phyloP scores from a whole-genome alignment of 495 filamentous ascomycete genomes.

The Geoglossum glabrum region DNA sequence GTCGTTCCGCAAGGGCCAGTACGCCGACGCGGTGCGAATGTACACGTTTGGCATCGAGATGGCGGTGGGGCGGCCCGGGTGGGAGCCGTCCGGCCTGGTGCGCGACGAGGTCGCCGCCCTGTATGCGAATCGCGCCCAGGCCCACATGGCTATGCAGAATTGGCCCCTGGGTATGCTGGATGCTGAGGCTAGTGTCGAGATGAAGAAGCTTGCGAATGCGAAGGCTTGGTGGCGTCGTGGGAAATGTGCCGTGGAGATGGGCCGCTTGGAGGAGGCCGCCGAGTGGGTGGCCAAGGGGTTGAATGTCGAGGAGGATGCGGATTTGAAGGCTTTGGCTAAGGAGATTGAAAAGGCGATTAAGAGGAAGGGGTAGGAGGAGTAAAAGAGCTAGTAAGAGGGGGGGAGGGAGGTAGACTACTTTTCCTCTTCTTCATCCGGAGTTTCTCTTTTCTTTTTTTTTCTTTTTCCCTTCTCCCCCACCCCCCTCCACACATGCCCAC shows the following conservation, averaged over 20 bases:
- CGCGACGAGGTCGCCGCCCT: constrained; percentile 63
- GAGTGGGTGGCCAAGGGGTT: constrained; percentile 50
- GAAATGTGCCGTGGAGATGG: constrained; percentile 77
- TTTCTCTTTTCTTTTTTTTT: no score
- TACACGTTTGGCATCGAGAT: constrained; percentile 76
- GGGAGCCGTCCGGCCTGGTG: constrained; percentile 69
- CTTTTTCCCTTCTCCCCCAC: no score
- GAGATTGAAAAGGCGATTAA: constrained; percentile 25
- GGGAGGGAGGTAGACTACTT: no score
- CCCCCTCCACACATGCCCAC: no score
- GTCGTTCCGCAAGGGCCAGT: constrained; percentile 53
- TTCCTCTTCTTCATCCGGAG: no score
- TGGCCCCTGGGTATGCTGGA: constrained; percentile 75
- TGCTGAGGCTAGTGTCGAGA: constrained; percentile 74
- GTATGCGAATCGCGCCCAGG: constrained; percentile 78
- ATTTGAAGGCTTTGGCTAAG: constrained; percentile 35
- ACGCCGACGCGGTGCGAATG: constrained; percentile 55
- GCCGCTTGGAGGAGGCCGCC: constrained; percentile 59
- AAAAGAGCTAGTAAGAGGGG: no score
- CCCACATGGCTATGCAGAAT: constrained; percentile 52
- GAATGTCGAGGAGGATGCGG: constrained; percentile 62
- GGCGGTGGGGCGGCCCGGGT: constrained; percentile 59
- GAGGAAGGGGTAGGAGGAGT: no score
- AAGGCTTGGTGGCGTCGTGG: constrained; percentile 88
- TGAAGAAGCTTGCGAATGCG: constrained; percentile 65